Conservation (phyloP, 2,329 filamentous ascomycete species). For the Aspergillus luchuensis region DNA sequence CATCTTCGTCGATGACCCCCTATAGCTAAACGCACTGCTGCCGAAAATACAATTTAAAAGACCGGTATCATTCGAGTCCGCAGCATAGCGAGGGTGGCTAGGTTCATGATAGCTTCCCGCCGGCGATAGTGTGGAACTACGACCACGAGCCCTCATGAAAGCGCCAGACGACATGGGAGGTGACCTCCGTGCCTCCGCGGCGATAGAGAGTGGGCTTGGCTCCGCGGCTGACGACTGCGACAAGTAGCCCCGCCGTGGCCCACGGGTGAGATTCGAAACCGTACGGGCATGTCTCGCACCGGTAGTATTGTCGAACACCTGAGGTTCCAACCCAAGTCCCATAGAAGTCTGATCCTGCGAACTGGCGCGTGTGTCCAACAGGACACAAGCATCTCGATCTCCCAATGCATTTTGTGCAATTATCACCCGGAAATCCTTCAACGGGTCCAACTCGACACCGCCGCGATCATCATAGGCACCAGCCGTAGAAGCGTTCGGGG, state of each 20-base stretch:
- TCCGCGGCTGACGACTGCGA: constrained; percentile 40
- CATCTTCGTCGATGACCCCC: constrained; percentile 62
- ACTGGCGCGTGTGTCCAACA: constrained; percentile 46
- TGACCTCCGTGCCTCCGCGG: constrained; percentile 36
- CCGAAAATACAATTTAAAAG: constrained; percentile 63
- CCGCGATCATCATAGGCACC: constrained; percentile 51
- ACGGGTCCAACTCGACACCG: constrained; percentile 48
- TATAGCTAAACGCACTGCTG: constrained; percentile 59
- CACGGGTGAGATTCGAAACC: constrained; percentile 41
- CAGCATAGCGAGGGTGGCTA: constrained; percentile 39
- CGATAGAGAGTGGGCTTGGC: constrained; percentile 34
- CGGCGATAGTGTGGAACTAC: constrained; percentile 49
- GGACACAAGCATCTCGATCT: constrained; percentile 49
- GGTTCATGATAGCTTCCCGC: constrained; percentile 34
- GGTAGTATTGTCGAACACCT: constrained; percentile 30
- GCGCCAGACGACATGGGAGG: constrained; percentile 39
- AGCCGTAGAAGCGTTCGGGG: constrained; percentile 45
- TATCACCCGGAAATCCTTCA: constrained; percentile 50
- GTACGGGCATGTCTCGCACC: constrained; percentile 39
- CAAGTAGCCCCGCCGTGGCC: constrained; percentile 36
- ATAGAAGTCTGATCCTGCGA: constrained; percentile 30
- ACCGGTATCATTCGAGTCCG: constrained; percentile 56
- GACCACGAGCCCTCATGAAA: constrained; percentile 45
- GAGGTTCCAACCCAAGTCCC: constrained; percentile 40
- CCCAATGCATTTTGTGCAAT: constrained; percentile 53